These are phyloP conservation scores for Isabelozyma gotoi DNA, from an alignment of 805 yeast species.

Conservation along the genomic window DNA sequence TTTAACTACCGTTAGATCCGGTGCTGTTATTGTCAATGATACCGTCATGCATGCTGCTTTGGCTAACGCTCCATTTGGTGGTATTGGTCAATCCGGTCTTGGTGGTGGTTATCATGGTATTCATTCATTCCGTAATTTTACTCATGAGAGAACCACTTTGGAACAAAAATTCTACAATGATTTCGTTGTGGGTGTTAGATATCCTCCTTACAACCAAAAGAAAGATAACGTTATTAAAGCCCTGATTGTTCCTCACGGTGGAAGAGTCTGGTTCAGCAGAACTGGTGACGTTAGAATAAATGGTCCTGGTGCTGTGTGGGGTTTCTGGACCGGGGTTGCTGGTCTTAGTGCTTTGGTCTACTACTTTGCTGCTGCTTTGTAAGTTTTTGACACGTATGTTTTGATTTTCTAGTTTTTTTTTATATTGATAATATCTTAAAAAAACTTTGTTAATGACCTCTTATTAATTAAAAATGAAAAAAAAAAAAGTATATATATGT, in stretches of 20 bases:
- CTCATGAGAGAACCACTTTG: conserved; percentile 69
- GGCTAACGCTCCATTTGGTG: conserved; percentile 81
- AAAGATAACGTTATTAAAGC: conserved; percentile 31
- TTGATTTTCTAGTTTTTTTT: not conserved
- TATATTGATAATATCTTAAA: not conserved
- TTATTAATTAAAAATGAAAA: too few relatives aligned
- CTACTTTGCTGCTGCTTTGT: conserved; percentile 12
- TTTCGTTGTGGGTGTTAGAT: conserved; percentile 54
- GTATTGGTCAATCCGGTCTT: conserved; percentile 77
- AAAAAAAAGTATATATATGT: too few relatives aligned
- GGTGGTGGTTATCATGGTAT: conserved; percentile 80
- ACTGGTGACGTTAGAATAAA: conserved; percentile 30
- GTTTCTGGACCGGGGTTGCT: conserved; percentile 28
- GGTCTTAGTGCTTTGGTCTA: conserved; percentile 29
- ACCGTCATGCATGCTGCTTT: conserved; percentile 69
- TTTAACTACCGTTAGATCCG: conserved; percentile 60
- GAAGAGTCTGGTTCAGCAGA: conserved; percentile 39
- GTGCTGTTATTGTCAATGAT: conserved; percentile 71
- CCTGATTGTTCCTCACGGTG: conserved; percentile 28
- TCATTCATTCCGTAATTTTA: conserved; percentile 52
- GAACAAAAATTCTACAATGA: conserved; percentile 69
- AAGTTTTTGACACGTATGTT: not conserved
- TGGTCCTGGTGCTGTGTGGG: conserved; percentile 35
- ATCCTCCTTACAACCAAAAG: conserved; percentile 54
- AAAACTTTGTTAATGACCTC: too few relatives aligned